phyloP scores from a whole-genome alignment of 2,329 filamentous ascomycete genomes.

The Xylariaceae sp. region DNA sequence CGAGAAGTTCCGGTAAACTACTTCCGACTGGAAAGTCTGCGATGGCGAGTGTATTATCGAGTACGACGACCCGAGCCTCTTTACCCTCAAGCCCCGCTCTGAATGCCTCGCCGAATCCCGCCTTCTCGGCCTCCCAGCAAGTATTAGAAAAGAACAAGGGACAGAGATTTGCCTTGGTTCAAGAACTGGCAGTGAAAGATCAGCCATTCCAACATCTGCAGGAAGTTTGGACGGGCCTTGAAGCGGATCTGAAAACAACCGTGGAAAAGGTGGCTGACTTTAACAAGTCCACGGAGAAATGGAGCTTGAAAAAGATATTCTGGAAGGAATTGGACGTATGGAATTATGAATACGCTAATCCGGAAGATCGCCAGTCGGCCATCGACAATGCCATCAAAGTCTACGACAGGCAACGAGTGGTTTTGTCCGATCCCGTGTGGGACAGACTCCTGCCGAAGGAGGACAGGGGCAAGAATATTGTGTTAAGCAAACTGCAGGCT shows the following conservation, averaged over 20 bases:
- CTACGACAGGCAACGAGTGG: constrained; percentile 55
- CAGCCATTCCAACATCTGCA: constrained; percentile 45
- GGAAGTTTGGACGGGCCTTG: constrained; percentile 46
- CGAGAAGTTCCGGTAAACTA: constrained; percentile 27
- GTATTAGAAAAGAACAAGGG: constrained; percentile 50
- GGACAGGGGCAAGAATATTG: constrained; percentile 56
- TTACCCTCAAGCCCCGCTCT: constrained; percentile 53
- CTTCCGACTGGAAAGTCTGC: constrained; percentile 33
- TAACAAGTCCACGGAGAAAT: constrained; percentile 45
- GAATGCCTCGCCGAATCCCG: constrained; percentile 51
- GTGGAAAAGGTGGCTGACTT: constrained; percentile 56
- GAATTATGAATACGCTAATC: constrained; percentile 51
- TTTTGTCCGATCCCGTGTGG: constrained; percentile 54
- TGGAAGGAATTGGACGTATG: constrained; percentile 63
- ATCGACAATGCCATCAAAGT: constrained; percentile 56
- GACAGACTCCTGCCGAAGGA: constrained; percentile 53
- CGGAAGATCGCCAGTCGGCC: constrained; percentile 52
- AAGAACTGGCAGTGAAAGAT: constrained; percentile 54
- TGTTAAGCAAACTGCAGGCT: constrained; percentile 57
- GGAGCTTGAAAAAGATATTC: constrained; percentile 50
- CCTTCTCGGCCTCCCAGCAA: constrained; percentile 47
- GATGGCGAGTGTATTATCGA: constrained; percentile 41
- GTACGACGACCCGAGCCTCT: constrained; percentile 37
- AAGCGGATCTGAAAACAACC: constrained; percentile 49
- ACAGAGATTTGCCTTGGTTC: constrained; percentile 50